Base-by-base conservation (phyloP, 805 yeast species). In the Wickerhamomyces silvicola region DNA sequence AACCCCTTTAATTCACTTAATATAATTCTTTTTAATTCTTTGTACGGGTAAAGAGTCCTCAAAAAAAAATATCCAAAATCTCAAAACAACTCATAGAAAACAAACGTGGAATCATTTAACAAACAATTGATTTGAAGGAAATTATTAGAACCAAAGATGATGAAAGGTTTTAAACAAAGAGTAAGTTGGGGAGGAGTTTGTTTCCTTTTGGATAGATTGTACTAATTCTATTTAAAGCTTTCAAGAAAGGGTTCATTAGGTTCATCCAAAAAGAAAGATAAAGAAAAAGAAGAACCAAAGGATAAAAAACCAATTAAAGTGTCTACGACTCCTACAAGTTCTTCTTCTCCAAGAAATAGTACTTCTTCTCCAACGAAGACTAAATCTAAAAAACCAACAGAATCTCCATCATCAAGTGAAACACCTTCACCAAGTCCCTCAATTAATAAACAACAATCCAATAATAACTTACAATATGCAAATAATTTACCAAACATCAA, bases 81-180 rank as follows among this genome's bases (percentile, higher is more conserved):
- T n/a, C n/a, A n/a, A n/a, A n/a, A n/a, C n/a, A n/a, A n/a, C n/a
- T n/a, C n/a, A n/a, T n/a, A n/a, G n/a, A n/a, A n/a, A n/a, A n/a
- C n/a, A n/a, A n/a, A n/a, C n/a, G n/a, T 22, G 14, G 12, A 14
- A 22, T 12, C 12, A 10, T 7, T 7, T 10, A 19, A 19, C 21
- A 7, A 19, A 19, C 21, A 19, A 19, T 19, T 19, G 9, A 19
- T 7, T 19, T 19, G 9, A 19, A 7, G 10, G 10, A 7, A 19
- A 19, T 19, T 19, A 19, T 19, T 19, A n/a, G n/a, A n/a, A 18
- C 40, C 40, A 57, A 73, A 66, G 48, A 78, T 78, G 85, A 78
- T 78, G 83, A 78, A 76, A 60, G 83, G 83, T 18, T 77, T 78
- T 57, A 78, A 76, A 50, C 81, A 78, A 50, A 63, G 75, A 50